A percentile compares a stretch with the other conserved stretches of the same genome.
These are phyloP conservation scores for Xanthoconium purpureum DNA, from an alignment of 768 basidiomycete species.

Conservation along the genomic window DNA sequence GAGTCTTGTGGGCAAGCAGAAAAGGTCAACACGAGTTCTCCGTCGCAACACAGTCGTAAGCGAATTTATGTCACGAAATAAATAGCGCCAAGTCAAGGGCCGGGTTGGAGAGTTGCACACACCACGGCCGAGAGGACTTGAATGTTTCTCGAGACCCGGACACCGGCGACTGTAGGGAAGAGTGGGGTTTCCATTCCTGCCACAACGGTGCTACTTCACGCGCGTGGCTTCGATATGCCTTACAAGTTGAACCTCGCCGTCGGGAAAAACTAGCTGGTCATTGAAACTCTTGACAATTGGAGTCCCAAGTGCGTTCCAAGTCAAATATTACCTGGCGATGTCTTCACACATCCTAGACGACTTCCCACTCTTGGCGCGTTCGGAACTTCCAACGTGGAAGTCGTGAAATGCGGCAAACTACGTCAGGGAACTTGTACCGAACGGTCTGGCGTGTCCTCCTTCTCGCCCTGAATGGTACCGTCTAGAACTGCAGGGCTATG, in stretches of 20 bases:
- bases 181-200: background rate
- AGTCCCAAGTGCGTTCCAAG: background rate
- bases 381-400: conserved; percentile 3
- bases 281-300: background rate
- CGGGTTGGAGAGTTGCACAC: background rate
- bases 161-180: conserved; percentile 15
- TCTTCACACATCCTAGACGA: background rate
- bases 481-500: conserved; percentile 15
- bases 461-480: conserved; percentile 8
- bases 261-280: background rate
- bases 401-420: background rate
- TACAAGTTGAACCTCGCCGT: background rate
- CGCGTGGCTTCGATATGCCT: background rate
- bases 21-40: background rate
- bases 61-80: background rate
- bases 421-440: conserved; percentile 1
- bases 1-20: background rate
- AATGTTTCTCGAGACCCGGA: conserved; percentile 1
- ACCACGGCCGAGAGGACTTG: background rate
- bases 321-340: background rate
- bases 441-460: background rate
- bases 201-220: background rate
- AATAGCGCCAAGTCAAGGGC: background rate
- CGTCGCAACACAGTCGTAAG: conserved; percentile 4
- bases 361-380: background rate